phyloP scores from a whole-genome alignment of 225 moss, liverwort and hornwort genomes.

The Ulota crispa region DNA sequence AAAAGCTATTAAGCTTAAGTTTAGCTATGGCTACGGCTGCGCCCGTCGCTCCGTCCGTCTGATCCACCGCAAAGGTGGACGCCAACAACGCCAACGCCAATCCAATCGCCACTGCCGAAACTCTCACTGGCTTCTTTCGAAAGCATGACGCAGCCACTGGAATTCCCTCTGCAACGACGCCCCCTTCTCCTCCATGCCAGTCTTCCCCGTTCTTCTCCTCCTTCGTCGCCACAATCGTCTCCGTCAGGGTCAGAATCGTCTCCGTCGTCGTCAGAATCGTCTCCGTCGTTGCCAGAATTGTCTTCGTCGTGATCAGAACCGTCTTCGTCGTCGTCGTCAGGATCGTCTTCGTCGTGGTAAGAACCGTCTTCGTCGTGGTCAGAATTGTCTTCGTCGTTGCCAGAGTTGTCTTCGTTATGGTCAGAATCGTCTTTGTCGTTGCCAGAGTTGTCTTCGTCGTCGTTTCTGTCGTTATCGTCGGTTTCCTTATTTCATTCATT shows the following conservation, averaged over 20 bases:
- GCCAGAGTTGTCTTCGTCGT: neutral
- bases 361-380: neutral
- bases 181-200: neutral
- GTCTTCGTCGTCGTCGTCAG: neutral
- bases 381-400: neutral
- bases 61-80: slow-evolving; percentile 1
- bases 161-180: slow-evolving; percentile 29
- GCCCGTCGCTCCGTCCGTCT: neutral
- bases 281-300: neutral
- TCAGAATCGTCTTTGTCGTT: neutral
- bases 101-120: slow-evolving; percentile 18
- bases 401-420: neutral
- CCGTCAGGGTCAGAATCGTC: neutral
- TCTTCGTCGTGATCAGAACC: neutral
- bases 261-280: neutral
- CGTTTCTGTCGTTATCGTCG: neutral
- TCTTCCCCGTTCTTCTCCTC: neutral
- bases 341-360: too few species aligned
- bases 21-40: slow-evolving; percentile 12
- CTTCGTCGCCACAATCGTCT: neutral
- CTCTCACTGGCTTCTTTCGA: slow-evolving; percentile 11
- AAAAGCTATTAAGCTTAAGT: neutral
- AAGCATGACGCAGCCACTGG: slow-evolving; percentile 31
- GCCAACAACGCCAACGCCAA: slow-evolving; percentile 11
- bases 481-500: neutral